Evolutionary conservation across 1,139 yeast species (phyloP).

Genomic region (Arxiozyma heterogenica): DNA sequence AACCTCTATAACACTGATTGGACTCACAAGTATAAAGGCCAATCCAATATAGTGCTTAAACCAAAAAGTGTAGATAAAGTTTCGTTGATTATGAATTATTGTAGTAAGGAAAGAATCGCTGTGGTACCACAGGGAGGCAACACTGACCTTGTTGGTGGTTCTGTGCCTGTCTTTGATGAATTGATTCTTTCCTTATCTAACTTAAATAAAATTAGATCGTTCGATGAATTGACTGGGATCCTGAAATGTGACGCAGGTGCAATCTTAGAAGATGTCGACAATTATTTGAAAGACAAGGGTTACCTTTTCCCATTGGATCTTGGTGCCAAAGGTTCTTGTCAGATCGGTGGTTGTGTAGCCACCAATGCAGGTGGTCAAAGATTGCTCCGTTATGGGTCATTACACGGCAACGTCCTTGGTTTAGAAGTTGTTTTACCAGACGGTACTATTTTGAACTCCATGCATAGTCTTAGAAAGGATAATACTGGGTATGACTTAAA

Average conservation of each 20-base stretch:
- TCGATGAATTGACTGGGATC: constrained; percentile 77
- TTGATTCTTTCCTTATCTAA: constrained; percentile 61
- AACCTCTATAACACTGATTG: constrained; percentile 80
- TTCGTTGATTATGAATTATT: constrained; percentile 65
- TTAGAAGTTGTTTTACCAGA: constrained; percentile 86
- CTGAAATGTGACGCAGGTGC: constrained; percentile 88
- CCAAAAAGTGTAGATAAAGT: constrained; percentile 81
- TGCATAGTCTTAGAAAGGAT: constrained; percentile 81
- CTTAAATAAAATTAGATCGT: constrained; percentile 71
- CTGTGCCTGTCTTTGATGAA: constrained; percentile 89
- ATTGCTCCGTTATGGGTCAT: constrained; percentile 78
- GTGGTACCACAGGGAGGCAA: constrained; percentile 97
- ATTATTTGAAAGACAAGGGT: constrained; percentile 66
- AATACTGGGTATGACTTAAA: constrained; percentile 91
- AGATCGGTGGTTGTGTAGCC: constrained; percentile 91
- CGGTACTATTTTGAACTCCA: constrained; percentile 72
- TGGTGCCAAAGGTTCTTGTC: constrained; percentile 97
- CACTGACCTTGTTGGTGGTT: constrained; percentile 94
- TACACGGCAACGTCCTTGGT: constrained; percentile 88
- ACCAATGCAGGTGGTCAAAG: constrained; percentile 96
- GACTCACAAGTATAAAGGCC: constrained; percentile 93
- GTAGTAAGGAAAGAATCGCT: constrained; percentile 71
- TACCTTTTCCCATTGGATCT: constrained; percentile 88
- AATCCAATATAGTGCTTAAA: constrained; percentile 69
- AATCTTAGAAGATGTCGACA: constrained; percentile 78